These are phyloP conservation scores for Samsoniella hepiali DNA, from an alignment of 2,329 filamentous ascomycete species.

Conservation along the genomic window DNA sequence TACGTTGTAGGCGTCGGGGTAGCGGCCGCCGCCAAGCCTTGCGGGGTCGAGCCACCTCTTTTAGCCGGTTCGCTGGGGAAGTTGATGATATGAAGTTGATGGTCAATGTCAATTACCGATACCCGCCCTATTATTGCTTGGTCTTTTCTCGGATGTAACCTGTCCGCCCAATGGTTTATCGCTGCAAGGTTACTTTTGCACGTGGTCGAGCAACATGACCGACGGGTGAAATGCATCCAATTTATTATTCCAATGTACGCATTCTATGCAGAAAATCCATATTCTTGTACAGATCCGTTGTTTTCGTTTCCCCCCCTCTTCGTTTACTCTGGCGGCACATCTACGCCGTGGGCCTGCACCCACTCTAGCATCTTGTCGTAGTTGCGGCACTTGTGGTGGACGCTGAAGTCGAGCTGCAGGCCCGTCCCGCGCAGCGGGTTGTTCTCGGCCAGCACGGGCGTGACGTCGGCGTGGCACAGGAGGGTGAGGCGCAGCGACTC, in stretches of 20 bases:
- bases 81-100: not conserved
- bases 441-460: slow-evolving; percentile 18
- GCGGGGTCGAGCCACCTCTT: not conserved
- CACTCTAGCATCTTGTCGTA: slow-evolving; percentile 20
- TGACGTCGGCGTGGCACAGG: slow-evolving; percentile 23
- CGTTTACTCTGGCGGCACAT: slow-evolving; percentile 8
- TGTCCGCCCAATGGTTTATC: not conserved
- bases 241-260: slow-evolving; percentile 3
- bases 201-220: too few species aligned
- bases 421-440: not conserved
- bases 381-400: slow-evolving; percentile 23
- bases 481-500: slow-evolving; percentile 21
- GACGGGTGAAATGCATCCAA: not conserved
- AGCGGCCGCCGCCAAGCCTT: not conserved
- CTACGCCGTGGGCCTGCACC: slow-evolving; percentile 15
- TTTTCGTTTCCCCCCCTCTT: too few species aligned
- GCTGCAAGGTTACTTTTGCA: not conserved
- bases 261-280: not conserved
- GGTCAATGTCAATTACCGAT: not conserved
- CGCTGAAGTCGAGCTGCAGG: slow-evolving; percentile 19
- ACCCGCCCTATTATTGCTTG: not conserved
- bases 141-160: not conserved
- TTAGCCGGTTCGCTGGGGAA: not conserved
- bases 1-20: not conserved
- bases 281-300: not conserved